These are phyloP conservation scores for Clausena lansium DNA, from an alignment of 345 rosid genomes.

Conservation along the genomic window DNA sequence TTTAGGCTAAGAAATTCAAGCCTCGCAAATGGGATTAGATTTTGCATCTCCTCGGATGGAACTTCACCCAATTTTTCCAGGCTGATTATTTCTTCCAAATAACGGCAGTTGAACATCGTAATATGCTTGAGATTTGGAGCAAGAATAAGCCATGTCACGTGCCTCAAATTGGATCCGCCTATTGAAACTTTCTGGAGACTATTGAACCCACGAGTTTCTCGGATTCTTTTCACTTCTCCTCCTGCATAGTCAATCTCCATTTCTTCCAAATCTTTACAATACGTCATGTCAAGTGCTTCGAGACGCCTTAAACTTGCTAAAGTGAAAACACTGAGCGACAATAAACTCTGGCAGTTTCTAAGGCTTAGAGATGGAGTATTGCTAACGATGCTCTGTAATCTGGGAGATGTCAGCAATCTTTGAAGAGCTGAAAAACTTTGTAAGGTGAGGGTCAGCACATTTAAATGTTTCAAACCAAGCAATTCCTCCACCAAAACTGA, in stretches of 20 bases:
- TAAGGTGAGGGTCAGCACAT: background rate
- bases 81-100: background rate
- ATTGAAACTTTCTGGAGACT: background rate
- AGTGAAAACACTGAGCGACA: background rate
- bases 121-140: conserved; percentile 13
- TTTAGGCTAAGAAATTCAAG: fast-evolving
- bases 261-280: background rate
- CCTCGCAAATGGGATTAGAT: background rate
- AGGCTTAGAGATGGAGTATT: background rate
- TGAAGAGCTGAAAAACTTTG: background rate
- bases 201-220: background rate
- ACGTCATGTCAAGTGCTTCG: background rate
- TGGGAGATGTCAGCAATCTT: background rate
- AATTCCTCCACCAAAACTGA: conserved; percentile 4
- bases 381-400: background rate
- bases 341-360: too few species aligned
- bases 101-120: fast-evolving
- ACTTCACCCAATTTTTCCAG: background rate
- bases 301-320: background rate
- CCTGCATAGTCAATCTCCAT: background rate
- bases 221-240: background rate
- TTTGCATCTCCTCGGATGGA: background rate
- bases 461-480: background rate
- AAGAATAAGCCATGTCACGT: conserved; percentile 24
- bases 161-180: background rate